phyloP scores from a whole-genome alignment of 83 land plant genomes.

The Diphasiastrum complanatum region DNA sequence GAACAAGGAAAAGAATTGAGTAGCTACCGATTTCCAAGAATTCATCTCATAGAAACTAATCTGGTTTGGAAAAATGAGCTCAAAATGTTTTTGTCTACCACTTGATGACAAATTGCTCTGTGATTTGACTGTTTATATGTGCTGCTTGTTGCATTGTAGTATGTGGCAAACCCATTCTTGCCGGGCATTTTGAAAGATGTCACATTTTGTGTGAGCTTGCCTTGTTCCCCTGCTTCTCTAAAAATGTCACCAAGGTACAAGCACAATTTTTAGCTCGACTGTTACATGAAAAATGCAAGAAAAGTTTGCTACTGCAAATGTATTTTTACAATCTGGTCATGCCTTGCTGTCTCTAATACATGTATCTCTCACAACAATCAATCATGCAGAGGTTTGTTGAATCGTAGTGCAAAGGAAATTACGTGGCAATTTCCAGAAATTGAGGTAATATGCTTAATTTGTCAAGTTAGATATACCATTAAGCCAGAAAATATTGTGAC shows the following conservation, averaged over 20 bases:
- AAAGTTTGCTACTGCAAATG: not conserved
- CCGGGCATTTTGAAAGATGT: conserved; percentile 49
- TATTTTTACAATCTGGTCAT: not conserved
- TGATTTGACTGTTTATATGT: not conserved
- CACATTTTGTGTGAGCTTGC: conserved; percentile 53
- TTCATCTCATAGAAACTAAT: too few relatives aligned
- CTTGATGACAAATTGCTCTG: too few relatives aligned
- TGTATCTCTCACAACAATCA: not conserved
- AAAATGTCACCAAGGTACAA: conserved; percentile 58
- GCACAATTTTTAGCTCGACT: not conserved
- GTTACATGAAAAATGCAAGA: not conserved
- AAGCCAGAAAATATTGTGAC: not conserved
- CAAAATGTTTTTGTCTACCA: too few relatives aligned
- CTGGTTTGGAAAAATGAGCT: too few relatives aligned
- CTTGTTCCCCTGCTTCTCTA: conserved; percentile 63
- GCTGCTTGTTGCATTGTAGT: conserved; percentile 23
- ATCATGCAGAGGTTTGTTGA: conserved; percentile 47
- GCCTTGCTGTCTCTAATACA: not conserved
- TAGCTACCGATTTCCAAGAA: too few relatives aligned
- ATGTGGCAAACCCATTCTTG: conserved; percentile 73
- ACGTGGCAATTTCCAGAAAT: conserved; percentile 63
- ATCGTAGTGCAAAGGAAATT: conserved; percentile 51
- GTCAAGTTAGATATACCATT: not conserved
- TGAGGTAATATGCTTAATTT: not conserved
- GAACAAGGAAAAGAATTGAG: too few relatives aligned